These are phyloP conservation scores for Penicillium vulpinum DNA, from an alignment of 2,329 filamentous ascomycete species.

Conservation along the genomic window DNA sequence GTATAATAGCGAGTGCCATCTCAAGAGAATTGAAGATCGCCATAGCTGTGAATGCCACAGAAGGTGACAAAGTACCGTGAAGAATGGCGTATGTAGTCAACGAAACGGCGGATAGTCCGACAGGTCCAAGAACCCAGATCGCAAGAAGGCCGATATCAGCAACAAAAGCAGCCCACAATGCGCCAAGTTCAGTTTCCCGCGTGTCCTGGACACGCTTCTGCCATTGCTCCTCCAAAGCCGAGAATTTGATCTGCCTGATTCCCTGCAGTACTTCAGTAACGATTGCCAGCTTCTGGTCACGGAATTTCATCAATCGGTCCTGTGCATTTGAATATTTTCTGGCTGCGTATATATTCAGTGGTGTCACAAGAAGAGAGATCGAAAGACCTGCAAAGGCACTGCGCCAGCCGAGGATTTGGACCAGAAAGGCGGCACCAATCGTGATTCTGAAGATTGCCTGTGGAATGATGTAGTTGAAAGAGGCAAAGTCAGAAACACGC, in stretches of 20 bases:
- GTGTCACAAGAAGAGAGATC: conserved; percentile 64
- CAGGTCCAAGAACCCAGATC: conserved; percentile 72
- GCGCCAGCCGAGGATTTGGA: conserved; percentile 71
- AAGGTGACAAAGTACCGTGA: conserved; percentile 65
- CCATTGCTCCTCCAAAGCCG: conserved; percentile 73
- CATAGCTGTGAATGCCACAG: conserved; percentile 75
- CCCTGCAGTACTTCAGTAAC: conserved; percentile 76
- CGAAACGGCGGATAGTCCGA: conserved; percentile 70
- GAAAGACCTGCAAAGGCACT: conserved; percentile 65
- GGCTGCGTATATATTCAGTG: conserved; percentile 67
- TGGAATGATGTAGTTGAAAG: conserved; percentile 65
- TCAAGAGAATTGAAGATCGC: conserved; percentile 73
- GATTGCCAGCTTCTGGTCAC: conserved; percentile 73
- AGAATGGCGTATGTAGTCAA: conserved; percentile 67
- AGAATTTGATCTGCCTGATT: conserved; percentile 83
- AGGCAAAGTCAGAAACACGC: conserved; percentile 67
- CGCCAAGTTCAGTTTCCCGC: conserved; percentile 65
- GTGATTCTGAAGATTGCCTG: conserved; percentile 63
- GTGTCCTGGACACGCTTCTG: conserved; percentile 66
- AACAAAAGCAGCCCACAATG: conserved; percentile 66
- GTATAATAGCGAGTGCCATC: conserved; percentile 67
- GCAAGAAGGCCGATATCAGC: conserved; percentile 63
- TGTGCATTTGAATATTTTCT: conserved; percentile 66
- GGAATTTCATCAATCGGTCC: conserved; percentile 70
- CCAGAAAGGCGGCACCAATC: conserved; percentile 66